Conservation (phyloP, 768 basidiomycete species). For the Tylopilus cervinicoccineus region DNA sequence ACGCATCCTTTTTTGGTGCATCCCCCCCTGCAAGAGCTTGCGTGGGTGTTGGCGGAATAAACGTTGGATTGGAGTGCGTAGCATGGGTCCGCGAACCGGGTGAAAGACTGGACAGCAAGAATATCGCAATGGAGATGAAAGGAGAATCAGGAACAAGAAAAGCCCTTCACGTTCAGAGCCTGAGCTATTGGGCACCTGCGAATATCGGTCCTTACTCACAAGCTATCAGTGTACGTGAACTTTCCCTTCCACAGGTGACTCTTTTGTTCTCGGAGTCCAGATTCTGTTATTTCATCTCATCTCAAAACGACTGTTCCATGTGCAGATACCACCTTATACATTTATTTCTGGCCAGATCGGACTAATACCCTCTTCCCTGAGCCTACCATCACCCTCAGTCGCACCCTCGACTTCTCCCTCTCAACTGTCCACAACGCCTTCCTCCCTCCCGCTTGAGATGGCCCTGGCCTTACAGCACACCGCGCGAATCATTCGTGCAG, state of each 20-base stretch:
- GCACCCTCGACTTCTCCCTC: conserved; percentile 20
- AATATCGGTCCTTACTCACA: conserved; percentile 99
- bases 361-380: conserved; percentile 69
- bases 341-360: conserved; percentile 97
- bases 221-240: conserved; percentile 65
- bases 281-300: not conserved
- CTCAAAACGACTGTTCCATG: not conserved
- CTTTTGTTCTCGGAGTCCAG: not conserved
- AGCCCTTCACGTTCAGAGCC: conserved; percentile 88
- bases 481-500: conserved; percentile 53
- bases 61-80: conserved; percentile 74
- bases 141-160: conserved; percentile 43
- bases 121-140: not conserved
- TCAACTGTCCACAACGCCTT: conserved; percentile 52
- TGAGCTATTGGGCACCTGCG: conserved; percentile 99
- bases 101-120: conserved; percentile 13
- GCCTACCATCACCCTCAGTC: conserved; percentile 55
- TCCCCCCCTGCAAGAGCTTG: conserved; percentile 96
- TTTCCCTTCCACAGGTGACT: not conserved
- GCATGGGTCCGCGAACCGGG: conserved; percentile 44
- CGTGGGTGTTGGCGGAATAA: conserved; percentile 65
- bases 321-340: conserved; percentile 68
- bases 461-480: conserved; percentile 82
- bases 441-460: conserved; percentile 52
- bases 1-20: conserved; percentile 78